Evolutionary conservation across 805 yeast species (phyloP), one percentile per base, ranked within the genome.

Genomic region (Candida pseudofarinosa): DNA sequence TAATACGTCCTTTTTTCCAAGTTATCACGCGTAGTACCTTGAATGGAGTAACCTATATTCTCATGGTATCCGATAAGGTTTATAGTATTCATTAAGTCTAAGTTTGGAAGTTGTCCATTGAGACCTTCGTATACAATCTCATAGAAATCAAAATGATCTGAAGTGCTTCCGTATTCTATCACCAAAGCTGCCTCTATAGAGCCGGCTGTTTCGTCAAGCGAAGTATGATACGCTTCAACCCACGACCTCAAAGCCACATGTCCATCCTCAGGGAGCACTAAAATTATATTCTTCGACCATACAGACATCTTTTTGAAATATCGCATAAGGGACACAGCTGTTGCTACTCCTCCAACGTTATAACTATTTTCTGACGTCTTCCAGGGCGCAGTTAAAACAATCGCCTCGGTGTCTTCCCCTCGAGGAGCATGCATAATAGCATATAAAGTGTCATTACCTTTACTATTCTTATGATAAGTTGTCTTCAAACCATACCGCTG

Each of bases 391-490:
- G 83, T 85, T 36, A 93, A 61, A 1, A 90, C 95, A 79, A 93
- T 83, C 0, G 97, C 88, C 62, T 93, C 99, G 1, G 98, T 89
- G 46, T 90, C 93, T 55, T 91, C 98, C 19, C 97, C 97, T 48
- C 96, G 71, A 6, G 98, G 96, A 0, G 96, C 93, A 57, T 88
- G 96, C 63, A 86, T 74, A 3, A 90, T 78, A 0, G 88, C 95
- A 59, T 91, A 93, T 31, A 87, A 67, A 0, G 71, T 69, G 41
- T 59, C 63, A 36, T 75, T 76, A 23, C 70, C 67, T 15, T 79
- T 78, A 14, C 56, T 53, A 19, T 59, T 61, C 3, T 60, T 53
- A 41, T 73, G 71, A 15, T 66, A 54, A 12, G 66, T 49, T 2
- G 91, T 76, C 56, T 82, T 80, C 52, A 81, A 77, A 3, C 97